Conservation (phyloP, 208 protist genomes). For the Trypanosoma caninum region DNA sequence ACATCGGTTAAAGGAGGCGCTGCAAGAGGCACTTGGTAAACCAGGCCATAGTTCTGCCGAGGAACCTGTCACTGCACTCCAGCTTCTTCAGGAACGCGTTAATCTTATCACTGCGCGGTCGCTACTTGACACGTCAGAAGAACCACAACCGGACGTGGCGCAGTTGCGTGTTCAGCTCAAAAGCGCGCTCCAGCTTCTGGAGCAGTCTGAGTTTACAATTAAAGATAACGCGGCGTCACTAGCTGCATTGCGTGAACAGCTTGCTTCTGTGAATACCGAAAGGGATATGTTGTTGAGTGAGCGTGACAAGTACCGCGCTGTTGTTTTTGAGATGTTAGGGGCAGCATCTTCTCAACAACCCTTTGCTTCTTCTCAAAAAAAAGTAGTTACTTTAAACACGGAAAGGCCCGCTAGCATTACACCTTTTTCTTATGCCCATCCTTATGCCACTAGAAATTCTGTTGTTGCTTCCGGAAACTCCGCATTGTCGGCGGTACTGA, state of each 20-base stretch:
- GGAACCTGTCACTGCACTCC: conserved; percentile 42
- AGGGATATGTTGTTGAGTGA: conserved; percentile 59
- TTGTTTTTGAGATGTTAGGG: conserved; percentile 54
- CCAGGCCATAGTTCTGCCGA: conserved; percentile 21
- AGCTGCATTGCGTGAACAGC: conserved; percentile 47
- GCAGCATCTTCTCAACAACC: background rate
- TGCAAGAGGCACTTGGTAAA: conserved; percentile 52
- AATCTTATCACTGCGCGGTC: conserved; percentile 44
- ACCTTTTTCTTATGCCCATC: too few relatives aligned
- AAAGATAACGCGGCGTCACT: conserved; percentile 45
- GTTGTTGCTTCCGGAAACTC: background rate
- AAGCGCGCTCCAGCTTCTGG: conserved; percentile 46
- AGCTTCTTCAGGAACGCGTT: conserved; percentile 61
- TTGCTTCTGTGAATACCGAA: conserved; percentile 48
- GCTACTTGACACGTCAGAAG: conserved; percentile 22
- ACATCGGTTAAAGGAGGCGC: conserved; percentile 58
- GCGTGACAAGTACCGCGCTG: conserved; percentile 76
- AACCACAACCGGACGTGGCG: background rate
- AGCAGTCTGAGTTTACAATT: conserved; percentile 66
- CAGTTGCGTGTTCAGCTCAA: conserved; percentile 33
- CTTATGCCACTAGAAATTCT: background rate
- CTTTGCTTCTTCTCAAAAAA: conserved; percentile 11
- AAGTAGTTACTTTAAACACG: background rate
- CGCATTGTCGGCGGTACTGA: background rate
- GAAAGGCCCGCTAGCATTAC: too few relatives aligned